A percentile compares a stretch with the other conserved stretches of the same genome.
Evolutionary conservation across 352 stramenopile genomes (phyloP).

Genomic region (Globisporangium alternatum): DNA sequence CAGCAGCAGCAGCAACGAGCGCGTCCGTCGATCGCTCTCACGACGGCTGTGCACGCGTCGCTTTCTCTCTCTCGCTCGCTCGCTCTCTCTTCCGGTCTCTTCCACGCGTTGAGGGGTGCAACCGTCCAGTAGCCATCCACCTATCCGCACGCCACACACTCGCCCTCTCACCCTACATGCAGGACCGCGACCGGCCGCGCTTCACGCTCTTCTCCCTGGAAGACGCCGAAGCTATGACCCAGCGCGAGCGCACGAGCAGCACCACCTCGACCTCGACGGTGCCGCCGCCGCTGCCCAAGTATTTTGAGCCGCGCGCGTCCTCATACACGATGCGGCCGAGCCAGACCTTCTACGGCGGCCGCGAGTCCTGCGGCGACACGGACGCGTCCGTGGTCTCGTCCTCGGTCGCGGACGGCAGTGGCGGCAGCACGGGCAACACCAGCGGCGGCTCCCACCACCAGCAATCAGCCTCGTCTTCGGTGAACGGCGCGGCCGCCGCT

Average conservation of each 20-base stretch:
- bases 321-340: slow-evolving; percentile 61
- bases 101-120: neutral
- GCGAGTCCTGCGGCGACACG: slow-evolving; percentile 31
- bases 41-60: neutral
- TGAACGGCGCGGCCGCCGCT: neutral
- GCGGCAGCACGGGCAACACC: slow-evolving; percentile 24
- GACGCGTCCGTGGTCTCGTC: slow-evolving; percentile 59
- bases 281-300: slow-evolving; percentile 13
- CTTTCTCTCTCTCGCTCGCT: neutral
- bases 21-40: neutral
- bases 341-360: slow-evolving; percentile 56
- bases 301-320: slow-evolving; percentile 25
- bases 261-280: slow-evolving; percentile 18
- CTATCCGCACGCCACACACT: neutral
- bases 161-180: slow-evolving; percentile 12
- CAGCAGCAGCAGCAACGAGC: neutral
- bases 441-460: slow-evolving; percentile 11
- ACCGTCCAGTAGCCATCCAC: neutral
- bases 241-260: slow-evolving; percentile 54
- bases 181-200: slow-evolving; percentile 43
- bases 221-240: slow-evolving; percentile 68
- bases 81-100: neutral
- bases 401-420: slow-evolving; percentile 49
- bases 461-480: neutral
- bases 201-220: slow-evolving; percentile 71